Evolutionary conservation across 352 stramenopile species (phyloP).

Genomic region (Globisporangium perplexum): DNA sequence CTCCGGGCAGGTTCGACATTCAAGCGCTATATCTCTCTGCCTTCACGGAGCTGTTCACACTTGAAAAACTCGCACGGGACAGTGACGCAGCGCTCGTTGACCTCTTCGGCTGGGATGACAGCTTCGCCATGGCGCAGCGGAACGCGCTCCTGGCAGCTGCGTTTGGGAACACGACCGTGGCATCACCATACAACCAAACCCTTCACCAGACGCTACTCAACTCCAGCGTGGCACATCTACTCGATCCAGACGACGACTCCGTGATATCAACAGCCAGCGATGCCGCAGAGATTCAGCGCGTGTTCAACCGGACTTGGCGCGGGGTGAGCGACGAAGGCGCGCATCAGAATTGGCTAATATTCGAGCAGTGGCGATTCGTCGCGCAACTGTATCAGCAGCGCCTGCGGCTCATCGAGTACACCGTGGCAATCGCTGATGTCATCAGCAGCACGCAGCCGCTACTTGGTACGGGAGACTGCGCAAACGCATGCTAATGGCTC

Average conservation of each 20-base stretch:
- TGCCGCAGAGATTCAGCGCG: constrained; percentile 24
- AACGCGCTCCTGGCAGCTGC: constrained; percentile 20
- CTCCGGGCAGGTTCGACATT: constrained; percentile 35
- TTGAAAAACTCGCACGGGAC: constrained; percentile 21
- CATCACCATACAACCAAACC: constrained; percentile 45
- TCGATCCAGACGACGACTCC: constrained; percentile 43
- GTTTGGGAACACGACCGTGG: constrained; percentile 32
- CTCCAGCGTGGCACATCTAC: constrained; percentile 25
- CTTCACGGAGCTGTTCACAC: constrained; percentile 34
- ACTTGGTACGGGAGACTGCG: constrained; percentile 17
- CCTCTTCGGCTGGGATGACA: constrained; percentile 54
- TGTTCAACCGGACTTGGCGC: constrained; percentile 55
- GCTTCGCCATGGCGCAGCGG: constrained; percentile 25
- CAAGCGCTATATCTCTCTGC: constrained; percentile 29
- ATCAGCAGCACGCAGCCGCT: constrained; percentile 28
- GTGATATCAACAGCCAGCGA: constrained; percentile 28
- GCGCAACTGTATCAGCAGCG: constrained; percentile 42
- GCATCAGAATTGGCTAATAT: constrained; percentile 38
- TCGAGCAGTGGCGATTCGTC: constrained; percentile 35
- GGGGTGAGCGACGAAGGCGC: constrained; percentile 31
- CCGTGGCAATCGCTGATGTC: constrained; percentile 20
- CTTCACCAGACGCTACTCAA: constrained; percentile 44
- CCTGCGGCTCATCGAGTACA: constrained; percentile 31
- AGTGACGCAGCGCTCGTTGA: constrained; percentile 17
- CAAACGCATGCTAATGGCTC: no score